These are phyloP conservation scores for Stephania japonica DNA, from an alignment of 164 flowering plant genomes.

Conservation along the genomic window DNA sequence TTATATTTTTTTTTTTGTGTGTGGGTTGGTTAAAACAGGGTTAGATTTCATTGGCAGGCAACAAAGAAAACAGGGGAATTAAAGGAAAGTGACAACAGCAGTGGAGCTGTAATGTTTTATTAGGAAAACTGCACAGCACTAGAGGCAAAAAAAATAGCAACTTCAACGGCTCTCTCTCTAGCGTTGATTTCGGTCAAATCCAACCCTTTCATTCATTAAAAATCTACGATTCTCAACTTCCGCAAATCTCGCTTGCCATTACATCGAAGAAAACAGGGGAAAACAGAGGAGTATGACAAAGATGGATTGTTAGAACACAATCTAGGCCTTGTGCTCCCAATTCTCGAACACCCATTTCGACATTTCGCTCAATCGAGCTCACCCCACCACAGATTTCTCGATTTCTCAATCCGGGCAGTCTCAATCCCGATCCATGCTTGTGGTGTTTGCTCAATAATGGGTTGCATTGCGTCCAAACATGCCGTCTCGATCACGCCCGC, in stretches of 20 bases:
- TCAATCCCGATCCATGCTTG: slow-evolving; percentile 5
- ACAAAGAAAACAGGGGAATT: background rate
- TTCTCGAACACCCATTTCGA: no score
- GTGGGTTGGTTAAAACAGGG: no score
- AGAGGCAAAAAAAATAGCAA: background rate
- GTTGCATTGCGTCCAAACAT: slow-evolving; percentile 54
- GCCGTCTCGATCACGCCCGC: slow-evolving; percentile 39
- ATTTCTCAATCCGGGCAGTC: background rate
- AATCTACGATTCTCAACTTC: slow-evolving; percentile 11
- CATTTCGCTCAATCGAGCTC: no score
- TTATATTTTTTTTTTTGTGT: no score
- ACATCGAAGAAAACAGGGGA: background rate
- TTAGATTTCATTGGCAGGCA: background rate
- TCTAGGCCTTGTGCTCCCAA: no score
- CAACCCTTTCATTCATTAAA: slow-evolving; percentile 6
- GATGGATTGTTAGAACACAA: background rate
- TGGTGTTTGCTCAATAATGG: slow-evolving; percentile 29
- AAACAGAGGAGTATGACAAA: background rate
- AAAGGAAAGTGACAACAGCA: background rate
- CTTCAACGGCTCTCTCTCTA: slow-evolving; percentile 24
- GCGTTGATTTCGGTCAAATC: slow-evolving; percentile 26
- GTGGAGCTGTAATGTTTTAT: background rate
- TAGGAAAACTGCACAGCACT: background rate
- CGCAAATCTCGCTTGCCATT: slow-evolving; percentile 33
- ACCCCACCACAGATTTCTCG: background rate